Conservation (phyloP, 768 basidiomycete genomes). For the Mycena kentingensis region DNA sequence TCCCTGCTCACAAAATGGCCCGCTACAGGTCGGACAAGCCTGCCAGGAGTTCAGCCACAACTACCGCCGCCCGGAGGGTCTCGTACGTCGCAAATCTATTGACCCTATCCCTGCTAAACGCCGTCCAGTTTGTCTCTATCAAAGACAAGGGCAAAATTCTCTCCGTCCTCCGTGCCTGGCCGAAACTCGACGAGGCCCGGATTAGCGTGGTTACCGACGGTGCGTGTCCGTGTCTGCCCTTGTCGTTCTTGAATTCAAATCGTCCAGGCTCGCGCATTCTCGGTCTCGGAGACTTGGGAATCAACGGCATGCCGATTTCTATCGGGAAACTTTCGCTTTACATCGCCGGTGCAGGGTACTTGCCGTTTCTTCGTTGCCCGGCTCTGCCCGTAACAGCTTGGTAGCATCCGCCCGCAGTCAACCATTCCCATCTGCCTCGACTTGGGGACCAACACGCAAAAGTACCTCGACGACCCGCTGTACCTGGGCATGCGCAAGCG, state of each 20-base stretch:
- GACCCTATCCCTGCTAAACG: constrained; percentile 20
- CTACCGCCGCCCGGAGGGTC: constrained; percentile 72
- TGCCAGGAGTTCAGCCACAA: constrained; percentile 83
- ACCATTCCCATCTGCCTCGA: constrained; percentile 86
- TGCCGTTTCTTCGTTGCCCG: constrained; percentile 5
- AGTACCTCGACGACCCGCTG: constrained; percentile 80
- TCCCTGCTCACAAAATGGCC: not conserved
- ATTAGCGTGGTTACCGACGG: constrained; percentile 95
- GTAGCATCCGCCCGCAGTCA: constrained; percentile 72
- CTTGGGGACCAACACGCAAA: constrained; percentile 85
- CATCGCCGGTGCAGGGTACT: constrained; percentile 85
- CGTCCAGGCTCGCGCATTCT: constrained; percentile 80
- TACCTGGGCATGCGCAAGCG: constrained; percentile 84
- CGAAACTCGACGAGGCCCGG: constrained; percentile 70
- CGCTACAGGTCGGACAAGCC: constrained; percentile 68
- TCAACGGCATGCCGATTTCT: constrained; percentile 86
- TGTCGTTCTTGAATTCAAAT: constrained; percentile 28
- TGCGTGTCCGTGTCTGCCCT: constrained; percentile 25
- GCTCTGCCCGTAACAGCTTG: constrained; percentile 3
- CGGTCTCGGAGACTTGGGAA: constrained; percentile 81
- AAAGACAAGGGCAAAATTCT: constrained; percentile 83
- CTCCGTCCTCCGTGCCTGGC: constrained; percentile 71
- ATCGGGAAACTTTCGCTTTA: constrained; percentile 94
- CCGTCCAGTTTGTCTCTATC: constrained; percentile 68
- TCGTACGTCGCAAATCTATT: constrained; percentile 43